Evolutionary conservation across 345 rosid genomes (phyloP), one percentile per base, ranked within the genome.

Genomic region (Pistacia integerrima): DNA sequence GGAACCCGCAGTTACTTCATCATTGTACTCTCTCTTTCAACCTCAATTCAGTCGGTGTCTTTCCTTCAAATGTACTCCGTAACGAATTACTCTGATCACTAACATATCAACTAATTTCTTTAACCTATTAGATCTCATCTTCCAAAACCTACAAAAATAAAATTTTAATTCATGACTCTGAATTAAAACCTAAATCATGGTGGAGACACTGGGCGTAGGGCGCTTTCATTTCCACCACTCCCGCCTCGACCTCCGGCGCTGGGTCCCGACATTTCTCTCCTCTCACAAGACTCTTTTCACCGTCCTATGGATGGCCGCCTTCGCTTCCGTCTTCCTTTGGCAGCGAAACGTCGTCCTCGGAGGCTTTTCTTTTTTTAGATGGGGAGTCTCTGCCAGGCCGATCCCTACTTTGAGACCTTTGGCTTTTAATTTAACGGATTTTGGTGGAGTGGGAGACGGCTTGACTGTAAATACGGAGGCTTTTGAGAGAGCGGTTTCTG

Each of bases 391-490:
- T 13, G 70, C 51, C 36, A 75, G 84, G 83, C 85, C 81, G 70
- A 56, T 86, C 70, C 93, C 98, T 16, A 81, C 67, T n/a, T 22
- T 86, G 76, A 83, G 99, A 30, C 88, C 94, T 0, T 81, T 79
- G 67, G 94, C 85, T 16, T 92, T 89, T 71, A 94, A 96, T 79
- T 70, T 96, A 84, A 96, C 91, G 44, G 97, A 93, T 78, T 96
- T 96, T 52, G 99, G 99, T 20, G 99, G 87, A 25, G 90, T 96
- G 0, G 98, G 97, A 3, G 99, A 96, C 71, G 99, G 99, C 30
- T 60, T 86, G 17, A 84, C 98, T 44, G 77, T 91, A 57, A 89
- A 96, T 60, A 96, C 99, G 9, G 90, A 83, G 80, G 97, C 99
- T 3, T 96, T 96, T 73, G 92, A 93, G 89, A 83, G 93, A 84